Conservation (phyloP, 352 stramenopile species). For the Globisporangium nagaii region DNA sequence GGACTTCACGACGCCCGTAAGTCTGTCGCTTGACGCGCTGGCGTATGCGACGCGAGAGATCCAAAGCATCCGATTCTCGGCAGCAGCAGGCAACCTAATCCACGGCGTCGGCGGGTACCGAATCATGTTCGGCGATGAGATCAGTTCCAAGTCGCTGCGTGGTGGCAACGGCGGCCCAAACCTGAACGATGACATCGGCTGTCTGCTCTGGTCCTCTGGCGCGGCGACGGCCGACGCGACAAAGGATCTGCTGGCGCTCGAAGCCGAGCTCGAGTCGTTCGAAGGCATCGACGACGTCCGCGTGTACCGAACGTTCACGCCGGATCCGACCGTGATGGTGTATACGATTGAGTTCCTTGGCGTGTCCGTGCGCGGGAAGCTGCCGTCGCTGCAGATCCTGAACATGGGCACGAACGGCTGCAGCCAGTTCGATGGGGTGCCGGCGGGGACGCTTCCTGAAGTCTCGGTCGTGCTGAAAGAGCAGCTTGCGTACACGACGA, state of each 20-base stretch:
- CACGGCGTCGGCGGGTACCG: constrained; percentile 83
- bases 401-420: constrained; percentile 92
- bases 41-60: constrained; percentile 52
- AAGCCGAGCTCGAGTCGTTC: constrained; percentile 64
- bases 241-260: constrained; percentile 44
- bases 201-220: constrained; percentile 71
- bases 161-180: constrained; percentile 62
- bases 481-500: constrained; percentile 58
- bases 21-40: constrained; percentile 37
- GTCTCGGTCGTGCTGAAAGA: constrained; percentile 27
- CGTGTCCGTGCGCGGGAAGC: constrained; percentile 80
- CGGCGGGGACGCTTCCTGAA: constrained; percentile 9
- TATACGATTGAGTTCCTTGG: constrained; percentile 94
- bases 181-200: constrained; percentile 73
- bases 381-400: constrained; percentile 80
- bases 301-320: constrained; percentile 43
- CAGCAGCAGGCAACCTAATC: constrained; percentile 21
- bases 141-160: constrained; percentile 73
- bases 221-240: constrained; percentile 22
- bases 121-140: constrained; percentile 87
- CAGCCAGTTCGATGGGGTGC: constrained; percentile 45
- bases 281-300: constrained; percentile 70
- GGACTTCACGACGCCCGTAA: constrained; percentile 34
- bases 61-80: constrained; percentile 52
- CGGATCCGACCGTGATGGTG: constrained; percentile 47